Conservation (phyloP, 192 early-diverging fungal genomes). For the Umbelopsis ramanniana region DNA sequence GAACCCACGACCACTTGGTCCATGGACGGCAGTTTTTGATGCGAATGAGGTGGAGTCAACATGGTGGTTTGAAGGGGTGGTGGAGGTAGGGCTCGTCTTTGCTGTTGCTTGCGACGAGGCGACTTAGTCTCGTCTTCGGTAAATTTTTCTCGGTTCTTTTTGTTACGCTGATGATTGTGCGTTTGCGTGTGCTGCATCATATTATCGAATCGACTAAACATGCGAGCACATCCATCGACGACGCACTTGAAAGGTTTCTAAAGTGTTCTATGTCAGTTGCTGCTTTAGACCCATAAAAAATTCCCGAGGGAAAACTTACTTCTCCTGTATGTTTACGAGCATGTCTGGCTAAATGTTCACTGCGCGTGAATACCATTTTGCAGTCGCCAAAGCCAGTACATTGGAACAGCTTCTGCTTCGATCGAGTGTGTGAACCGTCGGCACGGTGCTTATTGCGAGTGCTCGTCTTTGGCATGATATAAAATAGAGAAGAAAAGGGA, state of each 20-base stretch:
- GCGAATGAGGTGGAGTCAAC: conserved; percentile 15
- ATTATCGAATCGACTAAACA: conserved; percentile 79
- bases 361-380: conserved; percentile 59
- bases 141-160: conserved; percentile 26
- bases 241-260: conserved; percentile 79
- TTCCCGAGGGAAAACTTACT: conserved; percentile 30
- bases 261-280: not conserved
- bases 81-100: not conserved
- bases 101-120: not conserved
- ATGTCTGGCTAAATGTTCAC: conserved; percentile 59
- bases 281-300: conserved; percentile 4
- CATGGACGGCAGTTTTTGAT: not conserved
- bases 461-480: conserved; percentile 19
- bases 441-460: not conserved
- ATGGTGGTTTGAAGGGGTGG: conserved; percentile 16
- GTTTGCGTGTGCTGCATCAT: conserved; percentile 85
- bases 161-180: conserved; percentile 48
- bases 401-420: conserved; percentile 46
- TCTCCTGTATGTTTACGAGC: conserved; percentile 49
- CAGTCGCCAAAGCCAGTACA: conserved; percentile 60
- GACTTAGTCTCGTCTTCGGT: not conserved
- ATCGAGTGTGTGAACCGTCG: not conserved
- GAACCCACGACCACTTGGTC: not conserved
- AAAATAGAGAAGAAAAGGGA: not conserved
- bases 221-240: conserved; percentile 62